Base-by-base conservation (phyloP, 164 flowering plant species). In the Echeveria elegans region DNA sequence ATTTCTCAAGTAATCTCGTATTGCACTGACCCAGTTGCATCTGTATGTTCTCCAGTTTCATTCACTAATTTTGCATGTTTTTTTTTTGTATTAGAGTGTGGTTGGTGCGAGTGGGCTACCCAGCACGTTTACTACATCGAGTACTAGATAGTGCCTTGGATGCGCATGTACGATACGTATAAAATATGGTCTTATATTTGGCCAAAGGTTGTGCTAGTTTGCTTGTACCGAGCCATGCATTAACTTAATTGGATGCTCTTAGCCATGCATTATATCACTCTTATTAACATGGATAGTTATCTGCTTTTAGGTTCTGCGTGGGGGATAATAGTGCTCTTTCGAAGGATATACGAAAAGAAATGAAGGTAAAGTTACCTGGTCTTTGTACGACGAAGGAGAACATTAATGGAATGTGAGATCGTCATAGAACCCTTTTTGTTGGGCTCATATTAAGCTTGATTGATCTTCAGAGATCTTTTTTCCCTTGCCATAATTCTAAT, bases 101-200 rank as follows among this genome's bases (percentile, higher is more conserved):
- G 82, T 68, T 91, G 79, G 97, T 95, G 76, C 87, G 99, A 75
- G 48, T 95, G 79, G 97, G 99, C 38, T 97, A 95, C 75, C 99
- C 99, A 79, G 99, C 99, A 72, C 96, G 97, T 45, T 76, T 95
- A 56, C 86, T 95, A 65, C 99, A 97, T 76, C 97, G 92, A 88
- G 97, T 92, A 41, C 70, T 92, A 83, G 97, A 92, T 12, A 92
- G 94, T 82, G 96, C 99, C 64, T 80, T 95, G 70, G 99, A 95
- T 76, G 97, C 97, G n/a, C 95, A 89, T 93, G 99, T 91, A 80
- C 43, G 50, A 21, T 61, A 12, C 34, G 21, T 5, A 56, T n/a
- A 56, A 15, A 26, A 10, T 26, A 26, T 10, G 18, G 19, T n/a
- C n/a, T n/a, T n/a, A n/a, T n/a, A n/a, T n/a, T n/a, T n/a, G n/a